Base-by-base conservation (phyloP, 2,329 filamentous ascomycete genomes). In the Parastagonospora nodorum region DNA sequence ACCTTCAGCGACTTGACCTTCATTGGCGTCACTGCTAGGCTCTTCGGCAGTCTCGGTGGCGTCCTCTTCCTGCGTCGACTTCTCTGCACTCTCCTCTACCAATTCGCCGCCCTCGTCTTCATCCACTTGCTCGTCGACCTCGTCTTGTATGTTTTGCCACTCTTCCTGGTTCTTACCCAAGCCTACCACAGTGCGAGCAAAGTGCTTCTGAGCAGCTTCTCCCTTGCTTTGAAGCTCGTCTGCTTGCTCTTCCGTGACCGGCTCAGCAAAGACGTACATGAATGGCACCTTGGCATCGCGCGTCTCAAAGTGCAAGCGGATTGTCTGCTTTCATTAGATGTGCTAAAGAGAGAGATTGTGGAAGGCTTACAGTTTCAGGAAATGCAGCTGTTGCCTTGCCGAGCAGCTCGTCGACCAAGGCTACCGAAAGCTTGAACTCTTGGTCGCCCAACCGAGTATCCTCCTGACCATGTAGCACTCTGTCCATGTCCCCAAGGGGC, bases 251-350 rank as follows among this genome's bases (percentile, higher is more conserved):
- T 89, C 82, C 0, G 83, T 83, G 45, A 97, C 86, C 3, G 94
- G 92, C 71, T 96, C 88, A 11, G 88, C 92, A 67, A 96, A 96
- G 45, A 97, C 85, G 67, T 96, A 93, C 84, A 96, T 92, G 63
- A 88, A 86, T 0, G 88, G 83, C 7, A 79, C 80, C 1, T 78
- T 76, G 9, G 66, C 67, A 48, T 82, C 78, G 51, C 90, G 83
- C 1, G 92, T 89, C 71, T 97, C 92, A 51, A 96, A 88, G 69
- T 92, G 87, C 32, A 97, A 71, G 9, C 92, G 88, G 5, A 97
- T 76, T 1, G 90, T 90, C 71, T 81, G 61, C 2, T 6, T 4
- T 8, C 12, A 42, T 68, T 47, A 68, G 58, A 11, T 8, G 12
- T 2, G 6, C 30, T 16, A 6, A 12, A 2, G 19, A 38, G 6